Evolutionary conservation across 23 red algal genomes (phyloP).

Genomic region (Gracilaria vermiculophylla): DNA sequence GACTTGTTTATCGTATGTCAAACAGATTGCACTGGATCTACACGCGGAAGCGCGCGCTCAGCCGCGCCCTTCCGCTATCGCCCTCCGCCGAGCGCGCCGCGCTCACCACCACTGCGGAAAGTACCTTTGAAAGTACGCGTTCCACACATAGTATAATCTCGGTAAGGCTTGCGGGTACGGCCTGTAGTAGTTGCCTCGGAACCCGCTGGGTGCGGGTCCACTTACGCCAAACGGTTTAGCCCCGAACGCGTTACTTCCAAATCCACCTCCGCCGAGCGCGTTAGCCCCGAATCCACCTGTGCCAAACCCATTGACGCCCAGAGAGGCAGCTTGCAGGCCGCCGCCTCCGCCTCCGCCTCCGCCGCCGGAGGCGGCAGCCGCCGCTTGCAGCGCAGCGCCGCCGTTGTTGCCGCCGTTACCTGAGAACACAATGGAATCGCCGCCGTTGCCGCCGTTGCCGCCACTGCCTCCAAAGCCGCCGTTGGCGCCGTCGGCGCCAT

Average conservation of each 20-base stretch:
- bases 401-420: not conserved
- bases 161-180: not conserved
- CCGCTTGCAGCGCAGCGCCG: not conserved
- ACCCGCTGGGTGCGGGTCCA: too few species aligned
- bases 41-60: not conserved
- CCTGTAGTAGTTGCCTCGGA: too few species aligned
- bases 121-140: not conserved
- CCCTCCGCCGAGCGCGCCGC: not conserved
- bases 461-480: not conserved
- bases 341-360: not conserved
- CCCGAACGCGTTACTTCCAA: too few species aligned
- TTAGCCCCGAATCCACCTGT: not conserved
- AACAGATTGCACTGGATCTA: not conserved
- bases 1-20: not conserved
- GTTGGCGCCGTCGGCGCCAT: not conserved
- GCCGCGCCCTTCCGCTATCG: too few species aligned
- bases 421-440: not conserved
- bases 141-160: not conserved
- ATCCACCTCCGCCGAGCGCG: too few species aligned
- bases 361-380: not conserved
- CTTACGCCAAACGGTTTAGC: too few species aligned
- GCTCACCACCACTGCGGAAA: not conserved
- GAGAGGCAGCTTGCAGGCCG: too few species aligned
- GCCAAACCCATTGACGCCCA: not conserved
- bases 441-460: slow-evolving; percentile 2